Percentiles rank a stretch among this genome's conserved stretches.
Conservation (phyloP, 208 protist species). For the Trypanosoma theileri region DNA sequence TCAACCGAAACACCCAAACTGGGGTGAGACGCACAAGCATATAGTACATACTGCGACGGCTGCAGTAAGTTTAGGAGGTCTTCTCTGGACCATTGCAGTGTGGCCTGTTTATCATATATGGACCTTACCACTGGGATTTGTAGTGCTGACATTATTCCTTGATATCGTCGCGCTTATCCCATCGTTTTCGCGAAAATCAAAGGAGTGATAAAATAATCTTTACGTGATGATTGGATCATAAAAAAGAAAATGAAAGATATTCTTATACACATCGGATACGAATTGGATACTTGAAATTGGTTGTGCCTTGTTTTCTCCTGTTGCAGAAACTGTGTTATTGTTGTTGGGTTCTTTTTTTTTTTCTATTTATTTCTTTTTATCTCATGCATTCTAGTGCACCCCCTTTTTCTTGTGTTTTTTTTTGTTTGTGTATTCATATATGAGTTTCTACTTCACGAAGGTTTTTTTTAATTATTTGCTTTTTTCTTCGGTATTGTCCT, state of each 20-base stretch:
- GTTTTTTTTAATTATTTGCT: background rate
- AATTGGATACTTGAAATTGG: too few relatives aligned
- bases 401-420: slow-evolving; percentile 9
- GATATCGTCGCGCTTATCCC: slow-evolving; percentile 23
- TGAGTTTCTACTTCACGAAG: background rate
- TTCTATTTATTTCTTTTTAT: slow-evolving; percentile 17
- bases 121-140: slow-evolving; percentile 47
- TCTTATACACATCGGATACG: too few relatives aligned
- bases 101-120: slow-evolving; percentile 68
- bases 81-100: slow-evolving; percentile 70
- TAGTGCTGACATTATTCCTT: slow-evolving; percentile 21
- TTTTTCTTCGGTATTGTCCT: background rate
- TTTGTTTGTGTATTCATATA: slow-evolving; percentile 6
- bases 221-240: slow-evolving; percentile 1
- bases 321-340: background rate
- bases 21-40: slow-evolving; percentile 61
- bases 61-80: slow-evolving; percentile 29
- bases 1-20: slow-evolving; percentile 52
- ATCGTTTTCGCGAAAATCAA: slow-evolving; percentile 22
- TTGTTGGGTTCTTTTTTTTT: background rate
- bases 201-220: slow-evolving; percentile 3
- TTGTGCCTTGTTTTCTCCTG: too few relatives aligned
- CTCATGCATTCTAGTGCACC: background rate
- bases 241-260: background rate
- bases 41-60: slow-evolving; percentile 50